Conservation (phyloP, 108 stramenopile species). For the Craspedostauros australis region DNA sequence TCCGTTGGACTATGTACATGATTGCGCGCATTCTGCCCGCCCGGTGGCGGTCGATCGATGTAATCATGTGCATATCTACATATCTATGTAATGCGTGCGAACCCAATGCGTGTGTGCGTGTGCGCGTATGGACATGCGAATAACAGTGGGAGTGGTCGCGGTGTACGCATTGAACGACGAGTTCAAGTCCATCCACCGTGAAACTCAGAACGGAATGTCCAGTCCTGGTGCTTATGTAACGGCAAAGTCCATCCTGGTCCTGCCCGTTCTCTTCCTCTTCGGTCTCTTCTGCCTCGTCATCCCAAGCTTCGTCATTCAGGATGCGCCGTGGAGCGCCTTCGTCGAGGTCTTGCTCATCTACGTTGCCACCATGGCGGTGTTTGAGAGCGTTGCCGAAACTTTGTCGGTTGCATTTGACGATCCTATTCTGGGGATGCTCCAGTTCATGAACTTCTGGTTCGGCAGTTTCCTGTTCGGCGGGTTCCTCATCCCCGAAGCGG, state of each 20-base stretch:
- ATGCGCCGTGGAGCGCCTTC: slow-evolving; percentile 1
- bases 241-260: slow-evolving; percentile 21
- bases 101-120: no score
- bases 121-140: no score
- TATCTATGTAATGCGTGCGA: no score
- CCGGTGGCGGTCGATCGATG: no score
- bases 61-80: no score
- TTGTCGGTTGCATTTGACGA: slow-evolving; percentile 21
- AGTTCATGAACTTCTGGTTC: slow-evolving; percentile 29
- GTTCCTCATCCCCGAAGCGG: slow-evolving; percentile 15
- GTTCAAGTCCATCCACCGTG: slow-evolving; percentile 19
- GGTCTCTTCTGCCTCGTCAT: slow-evolving; percentile 20
- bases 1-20: no score
- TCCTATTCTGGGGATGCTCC: slow-evolving; percentile 30
- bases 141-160: slow-evolving; percentile 19
- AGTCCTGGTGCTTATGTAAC: slow-evolving; percentile 11
- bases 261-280: slow-evolving; percentile 31
- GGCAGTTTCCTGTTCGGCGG: slow-evolving; percentile 29
- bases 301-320: slow-evolving; percentile 15
- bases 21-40: no score
- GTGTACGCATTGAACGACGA: slow-evolving; percentile 34
- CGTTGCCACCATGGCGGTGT: slow-evolving; percentile 2
- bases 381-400: slow-evolving; percentile 25
- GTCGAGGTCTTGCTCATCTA: slow-evolving; percentile 1
- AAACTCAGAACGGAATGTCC: slow-evolving; percentile 35